phyloP scores from a whole-genome alignment of 345 rosid genomes.

The Salix arbutifolia region DNA sequence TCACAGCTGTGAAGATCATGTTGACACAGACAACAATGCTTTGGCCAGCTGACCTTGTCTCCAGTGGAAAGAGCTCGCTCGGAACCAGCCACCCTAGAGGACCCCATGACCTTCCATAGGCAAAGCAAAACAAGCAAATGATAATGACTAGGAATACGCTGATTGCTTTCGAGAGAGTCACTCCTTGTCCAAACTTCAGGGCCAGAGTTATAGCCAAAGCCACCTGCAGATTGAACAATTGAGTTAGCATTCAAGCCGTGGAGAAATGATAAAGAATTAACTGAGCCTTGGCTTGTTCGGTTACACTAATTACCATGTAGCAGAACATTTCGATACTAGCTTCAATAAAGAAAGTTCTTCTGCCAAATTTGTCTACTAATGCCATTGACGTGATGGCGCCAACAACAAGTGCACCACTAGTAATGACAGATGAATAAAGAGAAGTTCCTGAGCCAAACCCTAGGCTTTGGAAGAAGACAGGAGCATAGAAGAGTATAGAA shows the following conservation, averaged over 20 bases:
- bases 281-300: background rate
- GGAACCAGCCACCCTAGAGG: slow-evolving; percentile 97
- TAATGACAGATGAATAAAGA: slow-evolving; percentile 54
- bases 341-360: slow-evolving; percentile 73
- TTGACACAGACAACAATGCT: slow-evolving; percentile 78
- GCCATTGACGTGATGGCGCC: slow-evolving; percentile 64
- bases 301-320: slow-evolving; percentile 50
- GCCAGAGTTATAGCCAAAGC: slow-evolving; percentile 57
- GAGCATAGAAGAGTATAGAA: slow-evolving; percentile 82
- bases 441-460: slow-evolving; percentile 73
- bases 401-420: slow-evolving; percentile 51
- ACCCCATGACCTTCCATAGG: slow-evolving; percentile 93
- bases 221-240: slow-evolving; percentile 34
- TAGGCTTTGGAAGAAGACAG: slow-evolving; percentile 76
- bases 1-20: slow-evolving; percentile 76
- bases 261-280: background rate
- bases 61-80: slow-evolving; percentile 80
- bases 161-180: slow-evolving; percentile 33
- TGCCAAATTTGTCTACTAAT: slow-evolving; percentile 64
- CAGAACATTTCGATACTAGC: slow-evolving; percentile 69
- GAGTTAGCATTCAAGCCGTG: background rate
- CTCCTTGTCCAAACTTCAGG: slow-evolving; percentile 60
- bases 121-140: slow-evolving; percentile 65
- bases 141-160: slow-evolving; percentile 54
- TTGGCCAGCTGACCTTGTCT: slow-evolving; percentile 91